Base-by-base conservation (phyloP, 2,329 filamentous ascomycete species). In the Colletotrichum filicis region DNA sequence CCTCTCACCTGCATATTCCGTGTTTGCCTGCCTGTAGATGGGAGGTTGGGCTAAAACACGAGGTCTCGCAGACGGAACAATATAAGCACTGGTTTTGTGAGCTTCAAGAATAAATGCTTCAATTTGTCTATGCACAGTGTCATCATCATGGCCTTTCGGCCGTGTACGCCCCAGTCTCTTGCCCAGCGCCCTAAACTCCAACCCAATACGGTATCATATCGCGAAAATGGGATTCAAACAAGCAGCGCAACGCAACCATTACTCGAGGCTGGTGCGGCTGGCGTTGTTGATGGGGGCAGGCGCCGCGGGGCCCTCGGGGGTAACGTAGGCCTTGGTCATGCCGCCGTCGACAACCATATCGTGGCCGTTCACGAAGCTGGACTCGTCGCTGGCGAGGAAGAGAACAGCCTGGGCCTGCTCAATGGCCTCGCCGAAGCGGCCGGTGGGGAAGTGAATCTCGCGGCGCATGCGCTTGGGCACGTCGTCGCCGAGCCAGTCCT, bases 301-400 rank as follows among this genome's bases (percentile, higher is more conserved):
- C 0, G 85, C 77, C 9, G 90, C 80, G 16, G 88, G 85, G 4
- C 91, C 91, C 82, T 92, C 90, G 2, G 91, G 85, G 1, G 91
- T 93, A 32, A 93, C 91, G 82, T 98, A 98, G 57, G 95, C 94
- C 88, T 94, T 98, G 79, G 92, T 96, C 94, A 99, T 94, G 73
- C 96, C 96, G 71, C 97, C 97, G 79, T 99, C 97, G 30, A 98
- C 95, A 5, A 97, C 93, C 85, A 98, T 97, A 81, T 98, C 97
- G 72, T 91, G 93, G 12, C 94, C 95, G 76, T 97, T 97, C 79
- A 97, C 93, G 78, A 97, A 97, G 86, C 93, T 94, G 79, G 92
- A 92, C 86, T 97, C 95, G 77, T 97, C 95, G 76, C 92, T 95
- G 9, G 95, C 95, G 74, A 97, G 84, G 85, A 97, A 97, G 8